A percentile compares a stretch with the other conserved stretches of the same genome.
Evolutionary conservation across 2,329 filamentous ascomycete species (phyloP).

Genomic region (Alternaria atra): DNA sequence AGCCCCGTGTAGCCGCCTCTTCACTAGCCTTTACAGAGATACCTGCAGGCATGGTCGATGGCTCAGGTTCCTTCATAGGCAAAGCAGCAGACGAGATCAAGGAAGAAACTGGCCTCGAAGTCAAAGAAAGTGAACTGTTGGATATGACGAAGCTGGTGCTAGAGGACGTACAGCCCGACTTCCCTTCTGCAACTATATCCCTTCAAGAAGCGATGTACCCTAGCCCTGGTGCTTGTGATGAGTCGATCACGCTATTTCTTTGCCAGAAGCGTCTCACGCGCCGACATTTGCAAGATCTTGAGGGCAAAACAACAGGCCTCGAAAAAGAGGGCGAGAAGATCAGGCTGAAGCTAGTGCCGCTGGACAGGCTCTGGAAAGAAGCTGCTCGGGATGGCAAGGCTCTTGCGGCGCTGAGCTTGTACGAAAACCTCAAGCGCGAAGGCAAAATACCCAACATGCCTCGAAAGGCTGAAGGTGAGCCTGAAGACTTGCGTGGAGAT

Average conservation of each 20-base stretch:
- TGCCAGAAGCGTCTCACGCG: constrained; percentile 63
- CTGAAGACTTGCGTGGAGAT: too few species aligned
- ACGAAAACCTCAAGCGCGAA: constrained; percentile 61
- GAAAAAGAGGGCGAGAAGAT: constrained; percentile 67
- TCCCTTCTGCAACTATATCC: background rate
- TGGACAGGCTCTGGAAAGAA: constrained; percentile 63
- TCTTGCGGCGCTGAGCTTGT: constrained; percentile 64
- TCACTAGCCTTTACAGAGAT: constrained; percentile 65
- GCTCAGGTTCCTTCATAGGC: constrained; percentile 61
- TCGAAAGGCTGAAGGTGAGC: background rate
- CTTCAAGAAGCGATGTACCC: constrained; percentile 1
- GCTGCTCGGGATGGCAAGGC: constrained; percentile 65
- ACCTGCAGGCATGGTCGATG: constrained; percentile 69
- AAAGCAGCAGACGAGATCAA: constrained; percentile 65
- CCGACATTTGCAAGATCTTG: constrained; percentile 59
- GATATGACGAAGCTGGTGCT: constrained; percentile 64
- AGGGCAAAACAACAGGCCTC: constrained; percentile 64
- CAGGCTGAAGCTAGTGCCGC: constrained; percentile 63
- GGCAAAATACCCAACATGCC: constrained; percentile 51
- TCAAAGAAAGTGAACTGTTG: constrained; percentile 60
- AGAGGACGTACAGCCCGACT: constrained; percentile 7
- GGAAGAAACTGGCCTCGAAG: constrained; percentile 65
- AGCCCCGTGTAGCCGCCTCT: constrained; percentile 66
- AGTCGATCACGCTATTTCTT: constrained; percentile 66
- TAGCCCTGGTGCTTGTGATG: constrained; percentile 62